Percentiles rank a stretch among this genome's conserved stretches.
These are phyloP conservation scores for Globisporangium splendens DNA, from an alignment of 352 stramenopile genomes.

Conservation along the genomic window DNA sequence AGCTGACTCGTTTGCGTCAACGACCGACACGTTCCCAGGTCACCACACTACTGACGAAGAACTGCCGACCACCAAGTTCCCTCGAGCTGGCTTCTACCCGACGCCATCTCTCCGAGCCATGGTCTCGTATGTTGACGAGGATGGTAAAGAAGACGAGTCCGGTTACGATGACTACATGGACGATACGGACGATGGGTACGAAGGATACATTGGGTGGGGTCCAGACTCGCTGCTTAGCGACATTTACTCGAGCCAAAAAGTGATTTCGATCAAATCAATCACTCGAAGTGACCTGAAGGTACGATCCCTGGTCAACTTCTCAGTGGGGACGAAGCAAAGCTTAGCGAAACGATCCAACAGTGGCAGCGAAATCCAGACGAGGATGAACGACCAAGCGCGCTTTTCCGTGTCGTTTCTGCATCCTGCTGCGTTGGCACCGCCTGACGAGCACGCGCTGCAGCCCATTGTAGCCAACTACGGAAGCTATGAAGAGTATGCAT, in stretches of 20 bases:
- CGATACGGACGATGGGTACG: slow-evolving; percentile 21
- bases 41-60: slow-evolving; percentile 22
- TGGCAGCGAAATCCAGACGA: slow-evolving; percentile 1
- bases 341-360: slow-evolving; percentile 4
- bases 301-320: slow-evolving; percentile 7
- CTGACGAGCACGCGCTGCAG: slow-evolving; percentile 10
- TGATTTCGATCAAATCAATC: slow-evolving; percentile 64
- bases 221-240: slow-evolving; percentile 10
- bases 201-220: slow-evolving; percentile 20
- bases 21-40: slow-evolving; percentile 23
- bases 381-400: slow-evolving; percentile 5
- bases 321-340: neutral
- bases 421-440: slow-evolving; percentile 19
- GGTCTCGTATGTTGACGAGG: slow-evolving; percentile 1
- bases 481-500: slow-evolving; percentile 33
- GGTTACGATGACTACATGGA: slow-evolving; percentile 12
- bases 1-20: slow-evolving; percentile 26
- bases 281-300: slow-evolving; percentile 13
- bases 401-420: slow-evolving; percentile 46
- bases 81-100: neutral
- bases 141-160: slow-evolving; percentile 5
- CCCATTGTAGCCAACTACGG: slow-evolving; percentile 34
- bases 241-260: slow-evolving; percentile 33
- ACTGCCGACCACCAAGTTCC: slow-evolving; percentile 16
- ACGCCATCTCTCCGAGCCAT: neutral